Evolutionary conservation across 2,329 filamentous ascomycete genomes (phyloP).

Genomic region (Xylaria sp.): DNA sequence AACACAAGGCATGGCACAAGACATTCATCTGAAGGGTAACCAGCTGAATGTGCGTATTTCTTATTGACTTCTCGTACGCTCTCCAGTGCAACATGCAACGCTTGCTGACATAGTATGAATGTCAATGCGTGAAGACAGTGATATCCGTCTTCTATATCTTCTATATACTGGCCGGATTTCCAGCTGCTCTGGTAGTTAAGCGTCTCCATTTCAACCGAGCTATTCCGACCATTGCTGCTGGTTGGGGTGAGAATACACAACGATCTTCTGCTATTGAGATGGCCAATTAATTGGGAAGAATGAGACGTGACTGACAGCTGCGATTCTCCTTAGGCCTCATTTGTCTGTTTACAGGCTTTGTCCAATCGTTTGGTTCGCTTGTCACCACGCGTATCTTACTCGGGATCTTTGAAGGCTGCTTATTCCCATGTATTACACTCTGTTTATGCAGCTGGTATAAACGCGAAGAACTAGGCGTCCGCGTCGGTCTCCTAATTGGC

Average conservation of each 20-base stretch:
- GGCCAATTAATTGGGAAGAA: neutral
- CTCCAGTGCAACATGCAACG: neutral
- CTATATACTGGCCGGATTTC: conserved; percentile 46
- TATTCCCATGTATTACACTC: conserved; percentile 48
- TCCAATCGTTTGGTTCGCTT: conserved; percentile 44
- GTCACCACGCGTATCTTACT: conserved; percentile 45
- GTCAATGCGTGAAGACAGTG: conserved; percentile 35
- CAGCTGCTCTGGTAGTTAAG: conserved; percentile 43
- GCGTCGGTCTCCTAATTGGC: conserved; percentile 47
- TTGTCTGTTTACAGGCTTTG: conserved; percentile 46
- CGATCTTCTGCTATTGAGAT: neutral
- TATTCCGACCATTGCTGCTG: conserved; percentile 41
- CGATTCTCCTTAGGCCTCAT: conserved; percentile 33
- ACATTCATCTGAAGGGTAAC: conserved; percentile 40
- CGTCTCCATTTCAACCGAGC: conserved; percentile 45
- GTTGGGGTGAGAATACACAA: conserved; percentile 40
- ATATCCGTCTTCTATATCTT: conserved; percentile 45
- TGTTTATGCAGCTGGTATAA: conserved; percentile 50
- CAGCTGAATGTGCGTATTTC: conserved; percentile 37
- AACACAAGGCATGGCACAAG: conserved; percentile 43
- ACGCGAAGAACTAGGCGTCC: conserved; percentile 46
- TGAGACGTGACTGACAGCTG: neutral
- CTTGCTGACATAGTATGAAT: neutral
- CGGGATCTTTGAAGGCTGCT: conserved; percentile 48
- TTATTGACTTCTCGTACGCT: neutral